Evolutionary conservation across 768 basidiomycete species (phyloP), one percentile per base, ranked within the genome.

Genomic region (Chalciporus pseudorubinellus): DNA sequence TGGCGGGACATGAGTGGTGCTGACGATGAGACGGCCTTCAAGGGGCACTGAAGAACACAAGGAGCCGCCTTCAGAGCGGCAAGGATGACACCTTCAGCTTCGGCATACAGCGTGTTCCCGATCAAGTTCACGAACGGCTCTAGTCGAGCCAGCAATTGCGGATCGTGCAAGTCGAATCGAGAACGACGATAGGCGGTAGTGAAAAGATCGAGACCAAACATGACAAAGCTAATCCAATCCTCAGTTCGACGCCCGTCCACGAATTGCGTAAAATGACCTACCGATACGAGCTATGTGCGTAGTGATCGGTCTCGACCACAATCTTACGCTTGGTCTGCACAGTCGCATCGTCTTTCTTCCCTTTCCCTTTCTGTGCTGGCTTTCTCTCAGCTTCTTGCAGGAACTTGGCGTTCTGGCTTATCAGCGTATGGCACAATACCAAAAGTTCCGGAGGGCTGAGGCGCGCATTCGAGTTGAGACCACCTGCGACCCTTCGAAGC

Each of bases 61-160:
- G 92, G 85, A 0, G 86, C 82, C 3, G 89, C 86, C 59, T 87
- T 90, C 54, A 98, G 73, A 13, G 86, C 89, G 0, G 87, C 78
- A 9, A 79, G 70, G 14, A 95, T 73, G 6, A 98, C 90, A 7
- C 83, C 74, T 8, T 85, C 79, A 44, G 84, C 84, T 28, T 78
- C 84, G 2, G 95, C 89, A 67, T 97, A 98, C 1, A 99, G 80
- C 0, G 92, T 87, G 64, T 98, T 94, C 28, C 95, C 95, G 50
- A 98, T 86, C 13, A 86, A 81, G 28, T 82, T 74, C 13, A 95
- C 85, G 74, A 98, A 88, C 0, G 92, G 81, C 52, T 94, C 92
- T 20, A 99, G 74, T 26, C 93, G 85, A n/a, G 85, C 74, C 51
- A 94, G 76, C 46, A 89, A 76, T n/a, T 80, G 73, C 9, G 76